Evolutionary conservation across 1,284 basidiomycete species (phyloP), one percentile per base, ranked within the genome.

Genomic region (Meripilus lineatus): DNA sequence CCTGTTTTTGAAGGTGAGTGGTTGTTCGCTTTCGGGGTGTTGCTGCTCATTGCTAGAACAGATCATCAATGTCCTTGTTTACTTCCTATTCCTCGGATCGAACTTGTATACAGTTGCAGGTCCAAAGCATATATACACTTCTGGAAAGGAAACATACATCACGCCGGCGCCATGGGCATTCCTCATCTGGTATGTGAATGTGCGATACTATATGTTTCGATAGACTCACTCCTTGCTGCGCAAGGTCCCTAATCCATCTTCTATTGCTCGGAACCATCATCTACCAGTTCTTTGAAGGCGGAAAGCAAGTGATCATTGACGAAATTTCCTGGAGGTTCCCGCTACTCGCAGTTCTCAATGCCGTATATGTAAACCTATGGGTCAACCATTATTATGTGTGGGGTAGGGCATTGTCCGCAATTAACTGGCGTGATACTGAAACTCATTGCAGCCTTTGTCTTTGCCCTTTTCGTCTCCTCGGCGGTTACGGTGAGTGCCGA

Each of bases 91-190:
- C 71, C 71, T 93, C n/a, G 87, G 89, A 28, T 87, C 84, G 49
- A 94, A 94, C 65, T 75, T 92, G 44, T 95, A 93, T 72, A 83
- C 82, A 35, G 77, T 92, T 49, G 81, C 89, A 2, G 76, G 80
- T 0, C 84, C 85, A 0, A 71, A 75, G 35, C 79, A 79, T 55
- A 74, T 82, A 41, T 88, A 88, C 66, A 78, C 71, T 59, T 64
- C 70, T 49, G 79, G 75, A 40, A 89, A 88, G 63, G 80, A 87
- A 56, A 94, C 92, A 5, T 96, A 93, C 63, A 69, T 96, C 48
- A 94, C 92, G 1, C 93, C 93, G 25, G 89, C 89, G 18, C 81
- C 85, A 24, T 95, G 89, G 81, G 81, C 86, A 2, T 92, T 89
- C 68, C 74, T 81, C 64, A 86, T 91, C 57, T 90, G 88, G 87